phyloP scores from a whole-genome alignment of 768 basidiomycete species.

The Chiua virens region DNA sequence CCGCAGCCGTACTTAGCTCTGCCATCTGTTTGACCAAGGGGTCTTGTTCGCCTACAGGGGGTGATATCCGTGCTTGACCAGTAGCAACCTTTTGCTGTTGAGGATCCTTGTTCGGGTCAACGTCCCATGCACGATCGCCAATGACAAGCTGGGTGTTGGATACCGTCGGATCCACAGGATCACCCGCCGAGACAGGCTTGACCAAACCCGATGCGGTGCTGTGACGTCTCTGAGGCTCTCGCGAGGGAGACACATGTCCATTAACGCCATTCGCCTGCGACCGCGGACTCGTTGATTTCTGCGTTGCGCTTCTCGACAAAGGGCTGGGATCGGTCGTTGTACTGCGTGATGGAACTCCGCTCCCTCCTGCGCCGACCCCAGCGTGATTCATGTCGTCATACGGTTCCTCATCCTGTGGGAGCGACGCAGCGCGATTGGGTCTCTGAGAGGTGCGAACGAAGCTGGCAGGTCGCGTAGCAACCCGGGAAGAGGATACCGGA shows the following conservation, averaged over 20 bases:
- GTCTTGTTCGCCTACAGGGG: conserved; percentile 47
- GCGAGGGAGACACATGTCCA: conserved; percentile 26
- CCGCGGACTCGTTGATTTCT: conserved; percentile 29
- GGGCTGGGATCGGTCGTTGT: conserved; percentile 34
- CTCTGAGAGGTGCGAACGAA: conserved; percentile 48
- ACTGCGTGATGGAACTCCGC: conserved; percentile 32
- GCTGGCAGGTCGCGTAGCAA: conserved; percentile 55
- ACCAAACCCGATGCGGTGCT: conserved; percentile 21
- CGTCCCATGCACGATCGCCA: conserved; percentile 64
- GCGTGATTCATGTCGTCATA: conserved; percentile 52
- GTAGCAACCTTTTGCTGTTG: conserved; percentile 37
- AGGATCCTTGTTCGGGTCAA: conserved; percentile 66
- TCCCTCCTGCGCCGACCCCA: conserved; percentile 70
- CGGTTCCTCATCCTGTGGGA: conserved; percentile 45
- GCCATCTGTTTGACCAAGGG: conserved; percentile 68
- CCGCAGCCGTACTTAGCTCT: conserved; percentile 41
- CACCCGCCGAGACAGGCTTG: conserved; percentile 40
- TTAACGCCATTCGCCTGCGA: conserved; percentile 34
- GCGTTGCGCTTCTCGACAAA: conserved; percentile 32
- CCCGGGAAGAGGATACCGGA: conserved; percentile 55
- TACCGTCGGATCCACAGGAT: conserved; percentile 62
- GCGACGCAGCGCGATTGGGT: conserved; percentile 17
- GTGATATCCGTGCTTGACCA: conserved; percentile 20
- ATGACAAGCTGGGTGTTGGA: conserved; percentile 62
- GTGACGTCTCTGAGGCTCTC: conserved; percentile 26